phyloP scores from a whole-genome alignment of 1,284 basidiomycete genomes.

The Melampsora americana region DNA sequence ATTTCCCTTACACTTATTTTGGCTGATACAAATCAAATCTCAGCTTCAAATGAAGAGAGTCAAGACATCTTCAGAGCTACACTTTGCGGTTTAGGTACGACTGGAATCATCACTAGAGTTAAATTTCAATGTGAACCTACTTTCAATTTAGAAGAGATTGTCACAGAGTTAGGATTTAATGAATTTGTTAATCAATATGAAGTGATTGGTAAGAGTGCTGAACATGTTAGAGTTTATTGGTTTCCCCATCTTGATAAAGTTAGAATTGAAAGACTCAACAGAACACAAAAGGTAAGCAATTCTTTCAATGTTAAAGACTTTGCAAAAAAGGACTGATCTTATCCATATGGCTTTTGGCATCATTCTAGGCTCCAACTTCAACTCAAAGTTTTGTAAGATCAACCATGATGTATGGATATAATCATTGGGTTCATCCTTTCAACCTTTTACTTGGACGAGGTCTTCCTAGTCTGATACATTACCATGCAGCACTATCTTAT shows the following conservation, averaged over 20 bases:
- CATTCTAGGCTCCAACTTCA: too few species aligned
- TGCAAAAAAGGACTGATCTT: not conserved
- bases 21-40: constrained; percentile 66
- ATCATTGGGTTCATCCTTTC: constrained; percentile 22
- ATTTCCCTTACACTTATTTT: constrained; percentile 70
- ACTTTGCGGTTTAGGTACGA: constrained; percentile 89
- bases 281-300: constrained; percentile 40
- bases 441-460: constrained; percentile 9
- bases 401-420: constrained; percentile 5
- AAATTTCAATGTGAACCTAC: constrained; percentile 75
- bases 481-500: constrained; percentile 17
- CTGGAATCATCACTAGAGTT: constrained; percentile 79
- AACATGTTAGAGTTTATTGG: constrained; percentile 95
- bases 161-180: constrained; percentile 66
- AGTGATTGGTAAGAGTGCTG: constrained; percentile 62
- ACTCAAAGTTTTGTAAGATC: not conserved
- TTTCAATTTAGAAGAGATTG: constrained; percentile 76
- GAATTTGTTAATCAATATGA: constrained; percentile 61
- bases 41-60: constrained; percentile 66
- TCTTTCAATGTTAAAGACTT: constrained; percentile 10
- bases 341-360: not conserved
- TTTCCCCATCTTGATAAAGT: constrained; percentile 69
- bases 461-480: constrained; percentile 14
- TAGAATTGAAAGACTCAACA: constrained; percentile 51
- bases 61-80: constrained; percentile 82